Percentiles rank a stretch among this genome's conserved stretches.
Evolutionary conservation across 2,329 filamentous ascomycete genomes (phyloP).

Genomic region (Fusarium gaditjirri): DNA sequence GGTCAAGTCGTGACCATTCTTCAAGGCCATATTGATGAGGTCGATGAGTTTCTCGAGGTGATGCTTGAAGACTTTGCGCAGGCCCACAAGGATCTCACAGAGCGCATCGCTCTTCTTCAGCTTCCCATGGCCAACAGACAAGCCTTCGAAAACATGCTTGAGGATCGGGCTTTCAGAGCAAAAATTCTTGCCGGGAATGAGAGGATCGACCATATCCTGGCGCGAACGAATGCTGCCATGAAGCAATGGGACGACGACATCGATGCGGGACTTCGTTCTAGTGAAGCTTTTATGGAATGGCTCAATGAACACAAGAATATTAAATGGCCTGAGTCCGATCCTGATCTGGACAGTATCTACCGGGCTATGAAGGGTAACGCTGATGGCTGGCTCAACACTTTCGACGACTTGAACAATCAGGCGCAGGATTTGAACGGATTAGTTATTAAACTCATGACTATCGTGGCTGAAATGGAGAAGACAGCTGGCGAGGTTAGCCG

Average conservation of each 20-base stretch:
- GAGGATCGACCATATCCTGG: conserved; percentile 88
- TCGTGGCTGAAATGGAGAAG: conserved; percentile 87
- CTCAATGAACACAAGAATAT: conserved; percentile 72
- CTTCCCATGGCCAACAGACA: conserved; percentile 84
- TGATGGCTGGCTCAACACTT: conserved; percentile 87
- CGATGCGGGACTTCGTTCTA: conserved; percentile 78
- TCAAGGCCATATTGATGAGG: conserved; percentile 91
- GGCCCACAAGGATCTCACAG: conserved; percentile 80
- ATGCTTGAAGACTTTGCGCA: conserved; percentile 86
- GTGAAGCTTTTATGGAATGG: conserved; percentile 80
- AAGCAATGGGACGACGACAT: conserved; percentile 84
- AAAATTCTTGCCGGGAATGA: conserved; percentile 89
- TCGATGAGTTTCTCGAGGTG: conserved; percentile 89
- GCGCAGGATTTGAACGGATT: conserved; percentile 75
- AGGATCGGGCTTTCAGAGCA: conserved; percentile 82
- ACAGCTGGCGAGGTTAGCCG: conserved; percentile 86
- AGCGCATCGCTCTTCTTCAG: conserved; percentile 82
- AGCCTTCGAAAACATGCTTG: conserved; percentile 88
- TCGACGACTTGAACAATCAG: conserved; percentile 79
- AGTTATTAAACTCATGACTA: conserved; percentile 77
- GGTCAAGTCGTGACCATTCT: conserved; percentile 88
- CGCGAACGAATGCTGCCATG: conserved; percentile 79
- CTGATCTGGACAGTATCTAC: conserved; percentile 76
- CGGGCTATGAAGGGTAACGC: conserved; percentile 93
- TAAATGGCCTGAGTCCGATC: conserved; percentile 66